phyloP scores from a whole-genome alignment of 2,329 filamentous ascomycete species.

The Myotisia sp. region DNA sequence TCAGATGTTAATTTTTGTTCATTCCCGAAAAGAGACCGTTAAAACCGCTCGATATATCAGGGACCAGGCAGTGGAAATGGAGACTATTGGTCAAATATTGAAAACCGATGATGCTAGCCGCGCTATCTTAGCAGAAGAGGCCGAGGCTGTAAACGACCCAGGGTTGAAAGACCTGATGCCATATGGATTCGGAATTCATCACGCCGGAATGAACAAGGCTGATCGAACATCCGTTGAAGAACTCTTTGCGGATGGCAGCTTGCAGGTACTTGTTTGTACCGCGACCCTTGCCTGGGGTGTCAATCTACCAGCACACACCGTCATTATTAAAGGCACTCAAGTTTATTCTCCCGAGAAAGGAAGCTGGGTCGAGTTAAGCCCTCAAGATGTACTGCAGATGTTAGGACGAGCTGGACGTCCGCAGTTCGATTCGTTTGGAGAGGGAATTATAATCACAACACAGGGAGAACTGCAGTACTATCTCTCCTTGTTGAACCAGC shows the following conservation, averaged over 20 bases:
- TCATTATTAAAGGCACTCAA: constrained; percentile 97
- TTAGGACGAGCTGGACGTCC: constrained; percentile 90
- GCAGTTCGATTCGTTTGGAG: constrained; percentile 93
- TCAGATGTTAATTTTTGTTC: constrained; percentile 98
- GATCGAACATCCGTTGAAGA: constrained; percentile 93
- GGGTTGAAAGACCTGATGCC: constrained; percentile 89
- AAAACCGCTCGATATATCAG: constrained; percentile 94
- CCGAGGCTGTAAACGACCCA: constrained; percentile 65
- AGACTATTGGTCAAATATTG: constrained; percentile 91
- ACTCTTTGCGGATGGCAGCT: constrained; percentile 76
- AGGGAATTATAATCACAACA: constrained; percentile 96
- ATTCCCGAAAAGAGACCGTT: constrained; percentile 93
- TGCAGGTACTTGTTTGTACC: constrained; percentile 92
- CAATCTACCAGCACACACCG: constrained; percentile 91
- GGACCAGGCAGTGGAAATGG: constrained; percentile 92
- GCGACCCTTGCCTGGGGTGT: constrained; percentile 99
- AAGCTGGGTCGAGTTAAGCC: constrained; percentile 94
- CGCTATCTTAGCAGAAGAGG: constrained; percentile 74
- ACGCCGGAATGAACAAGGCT: constrained; percentile 90
- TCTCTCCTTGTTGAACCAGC: constrained; percentile 88
- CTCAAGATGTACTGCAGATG: constrained; percentile 97
- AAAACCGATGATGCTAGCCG: constrained; percentile 82
- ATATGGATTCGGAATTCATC: constrained; percentile 95
- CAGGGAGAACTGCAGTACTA: constrained; percentile 95
- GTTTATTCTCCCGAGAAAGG: constrained; percentile 98